These are phyloP conservation scores for Excoecaria agallocha DNA, from an alignment of 345 rosid genomes.

Conservation along the genomic window DNA sequence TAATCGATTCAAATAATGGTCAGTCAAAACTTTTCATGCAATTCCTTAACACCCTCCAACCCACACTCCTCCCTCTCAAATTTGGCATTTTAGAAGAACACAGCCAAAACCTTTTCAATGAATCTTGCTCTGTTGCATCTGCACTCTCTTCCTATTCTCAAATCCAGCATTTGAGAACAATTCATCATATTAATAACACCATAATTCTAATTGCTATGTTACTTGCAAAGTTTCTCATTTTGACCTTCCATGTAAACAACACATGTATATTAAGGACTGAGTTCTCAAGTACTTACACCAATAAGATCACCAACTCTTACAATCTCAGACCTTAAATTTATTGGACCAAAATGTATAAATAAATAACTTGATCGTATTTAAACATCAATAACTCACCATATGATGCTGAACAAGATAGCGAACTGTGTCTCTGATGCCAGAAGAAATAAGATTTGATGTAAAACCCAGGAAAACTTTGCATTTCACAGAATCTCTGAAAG, in stretches of 20 bases:
- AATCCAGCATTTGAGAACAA: background rate
- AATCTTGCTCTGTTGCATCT: background rate
- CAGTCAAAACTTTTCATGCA: background rate
- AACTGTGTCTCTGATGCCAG: slow-evolving; percentile 80
- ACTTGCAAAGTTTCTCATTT: background rate
- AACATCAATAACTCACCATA: slow-evolving; percentile 56
- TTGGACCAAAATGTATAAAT: background rate
- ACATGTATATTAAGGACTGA: background rate
- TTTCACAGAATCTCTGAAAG: slow-evolving; percentile 61
- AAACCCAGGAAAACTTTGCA: slow-evolving; percentile 94
- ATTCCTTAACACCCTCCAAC: no score
- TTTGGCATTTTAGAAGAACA: background rate
- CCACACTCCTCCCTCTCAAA: background rate
- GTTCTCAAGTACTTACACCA: background rate
- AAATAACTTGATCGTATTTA: background rate
- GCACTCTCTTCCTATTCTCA: background rate
- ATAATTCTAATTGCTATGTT: background rate
- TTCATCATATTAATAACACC: background rate
- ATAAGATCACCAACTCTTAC: background rate
- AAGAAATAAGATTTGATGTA: slow-evolving; percentile 92
- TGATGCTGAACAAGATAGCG: slow-evolving; percentile 73
- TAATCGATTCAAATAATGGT: background rate
- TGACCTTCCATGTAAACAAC: background rate
- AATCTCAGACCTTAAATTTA: background rate
- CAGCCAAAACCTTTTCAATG: background rate